A percentile compares a stretch with the other conserved stretches of the same genome.
These are phyloP conservation scores for Penicillium sp. DNA, from an alignment of 2,329 filamentous ascomycete genomes.

Conservation along the genomic window DNA sequence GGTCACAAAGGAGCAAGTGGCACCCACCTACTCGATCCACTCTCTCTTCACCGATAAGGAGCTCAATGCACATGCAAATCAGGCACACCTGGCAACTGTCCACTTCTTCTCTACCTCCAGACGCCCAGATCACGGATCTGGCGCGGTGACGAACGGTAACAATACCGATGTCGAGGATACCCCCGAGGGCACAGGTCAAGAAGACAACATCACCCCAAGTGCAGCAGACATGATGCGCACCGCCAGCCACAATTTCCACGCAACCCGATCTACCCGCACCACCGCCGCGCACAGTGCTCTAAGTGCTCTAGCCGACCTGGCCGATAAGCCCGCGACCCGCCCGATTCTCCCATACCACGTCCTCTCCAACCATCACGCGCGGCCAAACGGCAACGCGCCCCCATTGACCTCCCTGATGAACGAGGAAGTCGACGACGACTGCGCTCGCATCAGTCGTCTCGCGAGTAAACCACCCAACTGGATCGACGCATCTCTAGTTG, in stretches of 20 bases:
- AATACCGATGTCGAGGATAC: slow-evolving; percentile 43
- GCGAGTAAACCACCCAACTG: slow-evolving; percentile 39
- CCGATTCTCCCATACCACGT: slow-evolving; percentile 48
- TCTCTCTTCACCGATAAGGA: slow-evolving; percentile 68
- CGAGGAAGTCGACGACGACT: slow-evolving; percentile 49
- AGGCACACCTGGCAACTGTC: slow-evolving; percentile 58
- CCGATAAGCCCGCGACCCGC: slow-evolving; percentile 48
- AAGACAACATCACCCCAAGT: slow-evolving; percentile 41
- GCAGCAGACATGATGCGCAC: slow-evolving; percentile 61
- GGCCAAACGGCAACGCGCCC: slow-evolving; percentile 44
- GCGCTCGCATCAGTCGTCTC: slow-evolving; percentile 42
- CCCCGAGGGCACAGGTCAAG: slow-evolving; percentile 39
- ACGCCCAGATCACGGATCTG: slow-evolving; percentile 41
- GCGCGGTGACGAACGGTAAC: slow-evolving; percentile 40
- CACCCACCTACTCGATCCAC: slow-evolving; percentile 60
- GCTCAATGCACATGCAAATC: slow-evolving; percentile 60
- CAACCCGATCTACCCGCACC: slow-evolving; percentile 53
- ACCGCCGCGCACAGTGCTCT: slow-evolving; percentile 52
- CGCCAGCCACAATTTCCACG: slow-evolving; percentile 56
- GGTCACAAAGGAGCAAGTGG: slow-evolving; percentile 56
- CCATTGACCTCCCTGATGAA: slow-evolving; percentile 45
- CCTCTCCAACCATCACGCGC: slow-evolving; percentile 46
- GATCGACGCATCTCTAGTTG: slow-evolving; percentile 43
- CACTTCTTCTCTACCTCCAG: slow-evolving; percentile 58
- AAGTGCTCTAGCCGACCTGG: slow-evolving; percentile 56